Evolutionary conservation across 306 rosid genomes (phyloP), one percentile per base, ranked within the genome.

Genomic region (Comarum palustre): DNA sequence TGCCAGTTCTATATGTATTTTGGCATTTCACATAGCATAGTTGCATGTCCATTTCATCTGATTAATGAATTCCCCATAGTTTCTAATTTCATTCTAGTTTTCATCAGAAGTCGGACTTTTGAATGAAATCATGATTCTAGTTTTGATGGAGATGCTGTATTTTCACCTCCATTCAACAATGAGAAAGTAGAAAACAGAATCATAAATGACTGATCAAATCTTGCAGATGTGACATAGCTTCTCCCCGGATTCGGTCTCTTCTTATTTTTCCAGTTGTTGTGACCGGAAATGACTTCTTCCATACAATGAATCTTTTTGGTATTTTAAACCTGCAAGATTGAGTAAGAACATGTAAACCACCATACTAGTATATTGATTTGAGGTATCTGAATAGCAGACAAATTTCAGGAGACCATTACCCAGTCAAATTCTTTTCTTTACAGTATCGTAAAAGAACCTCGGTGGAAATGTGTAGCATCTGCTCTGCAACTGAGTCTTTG

Each of bases 281-380:
- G 15, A 82, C 73, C 22, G 97, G 95, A 88, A 94, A 94, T 58
- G 92, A 81, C 82, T 80, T 82, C 32, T 74, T 84, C 98, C 96
- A 84, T 62, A 73, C 17, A 32, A 85, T 47, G 66, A 84, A 84
- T 52, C 71, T 66, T 84, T 79, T 93, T 7, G 98, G 98, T 81
- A 91, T 79, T 84, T 89, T 93, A 78, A 89, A 93, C 90, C 98
- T 91, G 72, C 78, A 62, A 77, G 67, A 73, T 19, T 24, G 6
- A 58, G 9, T 63, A 55, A 39, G 24, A 74, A 72, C 11, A 13
- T 20, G 55, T 32, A 5, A 68, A 19, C 17, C 52, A 72, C 45
- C 36, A 24, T 13, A 38, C 4, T 9, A 52, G 25, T 15, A 65
- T 10, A 43, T 27, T 10, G 24, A 25, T 7, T 12, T 5, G 25